Evolutionary conservation across 495 filamentous ascomycete species (phyloP), one percentile per base, ranked within the genome.

Genomic region (Thermochaetoides thermophila): DNA sequence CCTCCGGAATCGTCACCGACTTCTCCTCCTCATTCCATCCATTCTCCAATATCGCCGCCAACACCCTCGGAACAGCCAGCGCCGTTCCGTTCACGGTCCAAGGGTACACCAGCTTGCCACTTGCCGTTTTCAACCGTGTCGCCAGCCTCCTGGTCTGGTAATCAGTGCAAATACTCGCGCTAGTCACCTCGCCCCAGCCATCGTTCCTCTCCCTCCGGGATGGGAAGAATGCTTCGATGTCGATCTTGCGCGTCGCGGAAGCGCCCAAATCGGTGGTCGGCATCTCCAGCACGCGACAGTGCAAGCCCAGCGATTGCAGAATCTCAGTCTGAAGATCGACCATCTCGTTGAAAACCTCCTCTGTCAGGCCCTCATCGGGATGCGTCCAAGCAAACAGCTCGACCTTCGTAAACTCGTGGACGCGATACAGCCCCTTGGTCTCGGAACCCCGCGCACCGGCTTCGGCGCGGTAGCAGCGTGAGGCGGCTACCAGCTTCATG

Each of bases 381-480:
- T 58, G 27, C 4, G 73, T 73, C 87, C 87, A 97, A 0, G 75
- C 82, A 51, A 97, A 97, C 61, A 97, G 74, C 52, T 97, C 89
- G 1, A 96, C 87, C 49, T 97, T 97, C 24, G 84, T 92, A 59
- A 97, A 97, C 53, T 97, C 89, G 60, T 96, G 89, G n/a, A 97
- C 89, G 9, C 89, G 77, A 59, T 96, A 97, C 5, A 97, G 66
- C 7, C 89, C 89, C 58, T 95, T 95, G 6, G 81, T 91, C 25
- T 92, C 83, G 15, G 73, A 73, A 20, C 89, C 89, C 13, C 89
- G 66, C 4, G 82, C 77, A 13, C 89, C 89, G 1, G 89, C 91
- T 56, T 97, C 89, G 11, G 89, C 89, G 29, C 89, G 76, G 50
- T 92, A 97, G 58, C 84, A 89, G 3, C 89, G 69, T 27, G 82